Conservation (phyloP, 2,329 filamentous ascomycete species). For the Aureobasidium leucospermi region DNA sequence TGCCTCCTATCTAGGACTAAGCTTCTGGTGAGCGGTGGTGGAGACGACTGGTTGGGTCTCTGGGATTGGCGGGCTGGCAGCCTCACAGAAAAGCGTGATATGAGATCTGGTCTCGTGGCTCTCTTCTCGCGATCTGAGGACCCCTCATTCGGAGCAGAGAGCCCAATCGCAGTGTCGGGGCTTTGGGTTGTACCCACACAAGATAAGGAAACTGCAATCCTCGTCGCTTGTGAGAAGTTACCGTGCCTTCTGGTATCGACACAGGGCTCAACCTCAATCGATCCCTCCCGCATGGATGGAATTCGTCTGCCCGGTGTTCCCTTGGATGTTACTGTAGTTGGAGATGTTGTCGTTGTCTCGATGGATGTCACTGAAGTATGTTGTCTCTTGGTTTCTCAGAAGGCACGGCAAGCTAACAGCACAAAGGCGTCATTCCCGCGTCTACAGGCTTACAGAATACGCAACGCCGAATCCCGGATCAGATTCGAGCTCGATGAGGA, state of each 20-base stretch:
- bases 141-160: slow-evolving; percentile 15
- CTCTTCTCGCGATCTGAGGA: not conserved
- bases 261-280: not conserved
- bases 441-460: slow-evolving; percentile 2
- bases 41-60: slow-evolving; percentile 67
- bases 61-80: slow-evolving; percentile 69
- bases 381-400: not conserved
- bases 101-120: slow-evolving; percentile 30
- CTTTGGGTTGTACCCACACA: slow-evolving; percentile 36
- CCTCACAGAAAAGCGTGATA: slow-evolving; percentile 47
- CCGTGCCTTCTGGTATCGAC: slow-evolving; percentile 59
- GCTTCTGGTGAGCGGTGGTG: slow-evolving; percentile 78
- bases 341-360: slow-evolving; percentile 18
- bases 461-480: not conserved
- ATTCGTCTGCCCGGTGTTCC: slow-evolving; percentile 33
- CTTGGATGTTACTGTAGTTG: slow-evolving; percentile 51
- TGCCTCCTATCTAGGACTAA: slow-evolving; percentile 54
- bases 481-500: slow-evolving; percentile 12
- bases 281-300: not conserved
- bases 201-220: slow-evolving; percentile 19
- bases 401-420: not conserved
- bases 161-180: slow-evolving; percentile 40
- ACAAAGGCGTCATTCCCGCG: not conserved
- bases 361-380: slow-evolving; percentile 7
- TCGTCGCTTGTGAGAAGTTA: slow-evolving; percentile 37